A percentile compares a stretch with the other conserved stretches of the same genome.
Conservation (phyloP, 2,329 filamentous ascomycete species). For the Ophiostoma novo-ulmi region DNA sequence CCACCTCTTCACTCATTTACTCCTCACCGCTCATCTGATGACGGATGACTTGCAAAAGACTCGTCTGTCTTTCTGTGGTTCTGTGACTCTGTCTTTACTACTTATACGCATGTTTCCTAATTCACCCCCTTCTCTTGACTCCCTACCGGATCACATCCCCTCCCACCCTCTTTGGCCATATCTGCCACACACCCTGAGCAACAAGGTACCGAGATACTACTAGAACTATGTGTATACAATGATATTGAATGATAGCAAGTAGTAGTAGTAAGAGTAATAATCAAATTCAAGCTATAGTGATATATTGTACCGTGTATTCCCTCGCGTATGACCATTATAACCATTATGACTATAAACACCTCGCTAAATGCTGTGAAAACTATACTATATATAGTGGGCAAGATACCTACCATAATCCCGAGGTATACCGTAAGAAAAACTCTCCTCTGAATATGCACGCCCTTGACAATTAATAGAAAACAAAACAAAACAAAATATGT, state of each 20-base stretch:
- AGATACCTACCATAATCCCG: background rate
- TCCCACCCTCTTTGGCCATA: background rate
- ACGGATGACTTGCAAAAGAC: background rate
- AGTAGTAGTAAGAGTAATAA: background rate
- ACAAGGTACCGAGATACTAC: background rate
- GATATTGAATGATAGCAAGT: background rate
- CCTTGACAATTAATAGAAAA: background rate
- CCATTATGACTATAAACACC: background rate
- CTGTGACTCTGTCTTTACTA: background rate
- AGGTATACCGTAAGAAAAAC: background rate
- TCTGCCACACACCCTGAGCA: background rate
- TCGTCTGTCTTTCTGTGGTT: background rate
- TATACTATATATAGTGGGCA: background rate
- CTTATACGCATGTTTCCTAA: background rate
- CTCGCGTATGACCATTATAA: background rate
- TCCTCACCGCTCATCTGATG: conserved; percentile 7
- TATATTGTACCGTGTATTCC: background rate
- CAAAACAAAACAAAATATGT: background rate
- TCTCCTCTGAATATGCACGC: background rate
- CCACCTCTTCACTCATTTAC: background rate
- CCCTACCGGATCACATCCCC: background rate
- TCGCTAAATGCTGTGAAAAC: background rate
- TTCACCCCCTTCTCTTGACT: background rate
- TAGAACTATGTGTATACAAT: background rate
- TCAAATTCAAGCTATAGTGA: background rate